Conservation (phyloP, 1,139 yeast species). For the Suhomyces panamericanus region DNA sequence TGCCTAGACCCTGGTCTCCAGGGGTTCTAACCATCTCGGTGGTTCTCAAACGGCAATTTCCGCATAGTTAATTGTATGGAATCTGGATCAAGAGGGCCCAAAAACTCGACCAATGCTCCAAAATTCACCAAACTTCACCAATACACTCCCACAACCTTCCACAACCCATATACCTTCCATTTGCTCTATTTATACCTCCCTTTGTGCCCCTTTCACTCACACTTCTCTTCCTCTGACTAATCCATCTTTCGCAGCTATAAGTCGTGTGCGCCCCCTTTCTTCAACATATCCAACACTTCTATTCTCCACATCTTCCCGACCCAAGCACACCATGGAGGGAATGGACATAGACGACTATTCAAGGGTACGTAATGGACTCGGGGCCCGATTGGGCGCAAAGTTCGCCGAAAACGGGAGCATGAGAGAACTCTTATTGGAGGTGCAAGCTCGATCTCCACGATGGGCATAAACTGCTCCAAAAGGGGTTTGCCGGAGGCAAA, state of each 20-base stretch:
- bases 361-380: slow-evolving; percentile 40
- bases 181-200: too few relatives aligned
- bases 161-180: background rate
- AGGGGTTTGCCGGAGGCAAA: too few relatives aligned
- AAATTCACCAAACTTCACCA: background rate
- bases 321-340: slow-evolving; percentile 37
- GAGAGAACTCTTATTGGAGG: background rate
- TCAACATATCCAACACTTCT: slow-evolving; percentile 4
- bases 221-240: slow-evolving; percentile 1
- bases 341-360: slow-evolving; percentile 59
- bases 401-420: background rate
- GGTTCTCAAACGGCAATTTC: background rate
- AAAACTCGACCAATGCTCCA: too few relatives aligned
- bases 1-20: background rate
- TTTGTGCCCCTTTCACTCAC: too few relatives aligned
- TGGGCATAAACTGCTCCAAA: too few relatives aligned
- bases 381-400: background rate
- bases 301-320: background rate
- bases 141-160: too few relatives aligned
- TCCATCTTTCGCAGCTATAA: slow-evolving; percentile 3
- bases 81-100: background rate
- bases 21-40: slow-evolving; percentile 4
- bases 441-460: too few relatives aligned
- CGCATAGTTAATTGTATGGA: too few relatives aligned
- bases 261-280: slow-evolving; percentile 9